Conservation (phyloP, 768 basidiomycete genomes). For the Leccinum sublutescens region DNA sequence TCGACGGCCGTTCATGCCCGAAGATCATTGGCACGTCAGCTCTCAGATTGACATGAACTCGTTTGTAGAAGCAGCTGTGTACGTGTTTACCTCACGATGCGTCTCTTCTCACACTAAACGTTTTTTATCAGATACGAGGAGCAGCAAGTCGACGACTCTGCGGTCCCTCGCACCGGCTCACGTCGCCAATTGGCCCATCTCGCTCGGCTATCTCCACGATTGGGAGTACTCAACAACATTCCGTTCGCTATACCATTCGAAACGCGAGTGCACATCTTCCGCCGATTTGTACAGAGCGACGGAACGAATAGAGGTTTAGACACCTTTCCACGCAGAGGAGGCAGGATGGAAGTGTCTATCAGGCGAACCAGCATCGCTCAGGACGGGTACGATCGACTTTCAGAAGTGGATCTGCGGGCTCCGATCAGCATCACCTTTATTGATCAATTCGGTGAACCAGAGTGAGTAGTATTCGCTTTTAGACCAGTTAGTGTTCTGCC, state of each 20-base stretch:
- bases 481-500: neutral
- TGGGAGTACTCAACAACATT: conserved; percentile 92
- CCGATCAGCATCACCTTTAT: conserved; percentile 88
- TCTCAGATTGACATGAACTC: conserved; percentile 56
- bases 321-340: conserved; percentile 13
- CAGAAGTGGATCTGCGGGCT: conserved; percentile 76
- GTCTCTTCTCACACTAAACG: neutral
- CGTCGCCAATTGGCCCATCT: conserved; percentile 74
- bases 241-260: conserved; percentile 95
- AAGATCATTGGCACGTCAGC: conserved; percentile 80
- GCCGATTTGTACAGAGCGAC: conserved; percentile 77
- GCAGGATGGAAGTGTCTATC: conserved; percentile 29
- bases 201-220: conserved; percentile 57
- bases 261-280: conserved; percentile 85
- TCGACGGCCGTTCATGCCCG: conserved; percentile 75
- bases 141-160: conserved; percentile 41
- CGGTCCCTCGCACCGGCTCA: conserved; percentile 36
- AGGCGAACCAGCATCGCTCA: conserved; percentile 78
- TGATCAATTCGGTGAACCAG: conserved; percentile 82
- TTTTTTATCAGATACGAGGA: conserved; percentile 59
- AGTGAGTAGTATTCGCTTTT: conserved; percentile 49
- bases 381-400: conserved; percentile 87
- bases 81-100: conserved; percentile 24
- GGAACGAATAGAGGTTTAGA: conserved; percentile 24
- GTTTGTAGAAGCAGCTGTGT: conserved; percentile 89